These are phyloP conservation scores for Willaertia magna DNA, from an alignment of 208 protist species.

Conservation along the genomic window DNA sequence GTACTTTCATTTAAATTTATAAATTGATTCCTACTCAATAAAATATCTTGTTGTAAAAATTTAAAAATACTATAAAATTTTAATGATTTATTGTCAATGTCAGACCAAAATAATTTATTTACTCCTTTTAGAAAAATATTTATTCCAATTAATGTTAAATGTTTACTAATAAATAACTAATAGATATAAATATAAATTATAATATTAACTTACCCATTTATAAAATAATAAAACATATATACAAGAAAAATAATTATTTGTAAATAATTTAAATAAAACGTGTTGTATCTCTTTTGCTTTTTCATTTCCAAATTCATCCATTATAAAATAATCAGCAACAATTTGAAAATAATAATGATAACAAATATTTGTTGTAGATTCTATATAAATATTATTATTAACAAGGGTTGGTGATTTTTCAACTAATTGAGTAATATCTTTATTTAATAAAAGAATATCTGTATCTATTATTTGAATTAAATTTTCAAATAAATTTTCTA, in stretches of 20 bases:
- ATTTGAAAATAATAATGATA: not conserved
- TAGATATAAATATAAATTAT: not conserved
- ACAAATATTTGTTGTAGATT: not conserved
- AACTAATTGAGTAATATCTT: too few relatives aligned
- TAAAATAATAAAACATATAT: slow-evolving; percentile 5
- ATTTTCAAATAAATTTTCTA: not conserved
- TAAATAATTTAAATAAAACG: not conserved
- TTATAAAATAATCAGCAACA: not conserved
- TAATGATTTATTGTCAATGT: not conserved
- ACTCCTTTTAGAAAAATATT: not conserved
- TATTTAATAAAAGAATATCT: too few relatives aligned
- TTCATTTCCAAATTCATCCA: too few relatives aligned
- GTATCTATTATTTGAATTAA: not conserved
- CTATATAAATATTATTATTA: too few relatives aligned
- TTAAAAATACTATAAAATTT: not conserved
- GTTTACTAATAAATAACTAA: not conserved
- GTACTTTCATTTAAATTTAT: too few relatives aligned
- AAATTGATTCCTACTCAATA: too few relatives aligned
- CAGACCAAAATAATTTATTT: slow-evolving; percentile 8
- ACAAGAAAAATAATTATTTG: not conserved
- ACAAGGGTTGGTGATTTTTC: too few relatives aligned
- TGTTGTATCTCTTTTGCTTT: not conserved
- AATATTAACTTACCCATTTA: not conserved
- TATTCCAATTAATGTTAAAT: not conserved
- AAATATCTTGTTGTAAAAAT: not conserved